phyloP scores from a whole-genome alignment of 2,329 filamentous ascomycete species.

The Ophiostoma novo-ulmi region DNA sequence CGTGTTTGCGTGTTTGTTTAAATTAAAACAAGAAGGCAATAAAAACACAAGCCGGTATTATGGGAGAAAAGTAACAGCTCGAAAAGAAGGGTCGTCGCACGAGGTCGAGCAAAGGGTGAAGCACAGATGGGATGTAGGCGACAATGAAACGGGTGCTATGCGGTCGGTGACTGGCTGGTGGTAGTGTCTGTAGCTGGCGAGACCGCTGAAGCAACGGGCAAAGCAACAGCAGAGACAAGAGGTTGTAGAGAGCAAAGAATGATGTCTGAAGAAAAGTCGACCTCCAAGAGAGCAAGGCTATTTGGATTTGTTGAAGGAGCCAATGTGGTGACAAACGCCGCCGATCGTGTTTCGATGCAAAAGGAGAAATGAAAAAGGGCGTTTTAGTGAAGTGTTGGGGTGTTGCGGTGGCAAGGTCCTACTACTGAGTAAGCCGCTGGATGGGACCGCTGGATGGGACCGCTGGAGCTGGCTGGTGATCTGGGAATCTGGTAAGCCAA shows the following conservation, averaged over 20 bases:
- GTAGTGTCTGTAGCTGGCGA: neutral
- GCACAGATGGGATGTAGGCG: neutral
- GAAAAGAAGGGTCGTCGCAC: neutral
- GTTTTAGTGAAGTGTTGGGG: neutral
- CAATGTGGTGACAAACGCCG: slow-evolving; percentile 6
- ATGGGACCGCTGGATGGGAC: neutral
- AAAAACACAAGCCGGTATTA: neutral
- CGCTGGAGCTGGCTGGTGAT: neutral
- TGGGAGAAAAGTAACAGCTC: neutral
- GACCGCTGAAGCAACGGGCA: neutral
- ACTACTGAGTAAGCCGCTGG: neutral
- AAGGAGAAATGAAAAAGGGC: neutral
- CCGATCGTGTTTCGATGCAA: slow-evolving; percentile 11
- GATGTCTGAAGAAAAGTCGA: neutral
- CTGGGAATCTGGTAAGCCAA: slow-evolving; percentile 2
- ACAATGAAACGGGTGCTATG: slow-evolving; percentile 9
- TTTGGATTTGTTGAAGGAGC: neutral
- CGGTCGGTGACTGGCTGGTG: slow-evolving; percentile 1
- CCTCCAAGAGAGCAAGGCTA: neutral
- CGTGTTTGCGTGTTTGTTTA: neutral
- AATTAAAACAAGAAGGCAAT: neutral
- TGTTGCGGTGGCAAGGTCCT: neutral
- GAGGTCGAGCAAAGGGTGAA: neutral
- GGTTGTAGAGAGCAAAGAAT: neutral
- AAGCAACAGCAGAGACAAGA: neutral